Base-by-base conservation (phyloP, 495 filamentous ascomycete genomes). In the Trichoderma parareesei region DNA sequence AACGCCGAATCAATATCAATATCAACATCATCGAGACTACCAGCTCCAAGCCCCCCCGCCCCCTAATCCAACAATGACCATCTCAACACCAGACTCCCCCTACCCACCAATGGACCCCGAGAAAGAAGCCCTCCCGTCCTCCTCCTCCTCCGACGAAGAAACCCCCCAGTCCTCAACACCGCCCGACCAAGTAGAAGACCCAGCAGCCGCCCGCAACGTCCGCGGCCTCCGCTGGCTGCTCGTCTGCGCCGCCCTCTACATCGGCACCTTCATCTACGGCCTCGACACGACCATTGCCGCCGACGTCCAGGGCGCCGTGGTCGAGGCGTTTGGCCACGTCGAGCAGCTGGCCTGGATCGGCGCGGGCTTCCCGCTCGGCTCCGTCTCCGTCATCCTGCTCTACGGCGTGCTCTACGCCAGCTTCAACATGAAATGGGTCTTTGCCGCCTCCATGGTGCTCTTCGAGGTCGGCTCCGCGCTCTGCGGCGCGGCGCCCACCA, bases 221-320 rank as follows among this genome's bases (percentile, higher is more conserved):
- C 40, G 14, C 14, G 71, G 71, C 46, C 14, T 74, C 61, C 68
- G 71, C 59, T 81, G 79, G 79, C 18, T 76, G 33, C 70, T 82
- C 2, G 70, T 83, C 38, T 75, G 79, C 55, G 16, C 77, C 18
- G 73, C 82, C 2, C 75, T 86, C 46, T 74, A 80, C 35, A 73
- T 77, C 6, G 77, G 74, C 1, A 74, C 71, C 11, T 84, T 88
- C 64, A 71, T 86, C 0, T 87, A 81, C 63, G 77, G 80, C 14
- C 75, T 88, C 10, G 86, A 88, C 66, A 84, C 82, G 42, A 88
- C 85, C 59, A 84, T 88, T 35, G 84, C 84, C 5, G 86, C 86
- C 33, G 79, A 85, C 65, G 73, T 88, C 11, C 85, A 86, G 69
- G 78, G 79, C 6, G 72, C 74, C 3, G 80, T 88, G 18, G 70